These are phyloP conservation scores for Neonectria magnoliae DNA, from an alignment of 2,329 filamentous ascomycete genomes.

Conservation along the genomic window DNA sequence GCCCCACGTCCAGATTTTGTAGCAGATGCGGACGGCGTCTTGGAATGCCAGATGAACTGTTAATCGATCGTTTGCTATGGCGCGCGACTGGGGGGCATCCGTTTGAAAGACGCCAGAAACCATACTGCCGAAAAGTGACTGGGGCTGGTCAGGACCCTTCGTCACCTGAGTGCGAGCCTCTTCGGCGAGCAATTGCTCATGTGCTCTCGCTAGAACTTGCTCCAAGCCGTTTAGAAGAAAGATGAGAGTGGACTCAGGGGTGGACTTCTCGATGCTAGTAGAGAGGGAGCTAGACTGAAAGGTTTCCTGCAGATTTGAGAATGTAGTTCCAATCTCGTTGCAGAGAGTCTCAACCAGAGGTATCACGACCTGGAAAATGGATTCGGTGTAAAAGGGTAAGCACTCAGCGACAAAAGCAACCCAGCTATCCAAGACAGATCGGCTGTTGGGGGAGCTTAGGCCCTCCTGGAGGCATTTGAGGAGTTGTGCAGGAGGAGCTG, in stretches of 20 bases:
- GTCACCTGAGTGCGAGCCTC: conserved; percentile 73
- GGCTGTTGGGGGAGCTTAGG: conserved; percentile 77
- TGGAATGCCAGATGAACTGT: conserved; percentile 97
- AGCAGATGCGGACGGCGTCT: conserved; percentile 92
- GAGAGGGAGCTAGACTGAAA: conserved; percentile 57
- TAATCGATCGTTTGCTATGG: conserved; percentile 90
- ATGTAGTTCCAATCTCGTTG: conserved; percentile 77
- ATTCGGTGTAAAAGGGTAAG: conserved; percentile 82
- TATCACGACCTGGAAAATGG: conserved; percentile 89
- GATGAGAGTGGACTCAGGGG: conserved; percentile 78
- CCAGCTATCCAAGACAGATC: conserved; percentile 89
- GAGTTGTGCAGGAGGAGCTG: conserved; percentile 73
- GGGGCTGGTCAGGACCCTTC: conserved; percentile 84
- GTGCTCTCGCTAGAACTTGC: conserved; percentile 85
- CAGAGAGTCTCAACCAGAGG: conserved; percentile 93
- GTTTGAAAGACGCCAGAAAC: conserved; percentile 89
- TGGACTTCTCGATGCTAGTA: conserved; percentile 39
- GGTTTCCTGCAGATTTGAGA: conserved; percentile 73
- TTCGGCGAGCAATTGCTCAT: conserved; percentile 82
- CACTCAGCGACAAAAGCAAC: conserved; percentile 85
- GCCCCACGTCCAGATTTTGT: conserved; percentile 95
- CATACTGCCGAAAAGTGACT: conserved; percentile 94
- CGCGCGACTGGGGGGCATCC: conserved; percentile 79
- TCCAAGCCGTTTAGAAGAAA: conserved; percentile 94
- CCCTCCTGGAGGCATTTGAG: conserved; percentile 86